Percentiles rank a stretch among this genome's conserved stretches.
phyloP scores from a whole-genome alignment of 2,329 filamentous ascomycete genomes.

The Arthrobotrys megalospora region DNA sequence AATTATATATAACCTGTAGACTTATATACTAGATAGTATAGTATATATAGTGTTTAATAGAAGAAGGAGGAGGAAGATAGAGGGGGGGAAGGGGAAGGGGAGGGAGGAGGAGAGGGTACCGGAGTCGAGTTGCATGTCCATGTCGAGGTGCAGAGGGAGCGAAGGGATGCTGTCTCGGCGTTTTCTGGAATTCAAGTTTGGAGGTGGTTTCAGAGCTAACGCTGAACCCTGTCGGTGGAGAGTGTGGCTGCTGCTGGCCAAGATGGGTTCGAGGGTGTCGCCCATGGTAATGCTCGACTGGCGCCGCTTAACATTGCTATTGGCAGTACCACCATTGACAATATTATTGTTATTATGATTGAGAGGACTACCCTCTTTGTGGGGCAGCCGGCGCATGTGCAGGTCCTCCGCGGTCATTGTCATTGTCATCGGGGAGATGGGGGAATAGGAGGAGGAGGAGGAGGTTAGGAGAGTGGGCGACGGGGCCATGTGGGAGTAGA shows the following conservation, averaged over 20 bases:
- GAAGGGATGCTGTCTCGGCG: constrained; percentile 54
- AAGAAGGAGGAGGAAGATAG: constrained; percentile 25
- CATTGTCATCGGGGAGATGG: constrained; percentile 43
- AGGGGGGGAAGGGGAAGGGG: neutral
- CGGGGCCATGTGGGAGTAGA: constrained; percentile 27
- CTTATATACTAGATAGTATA: too few species aligned
- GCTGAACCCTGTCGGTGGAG: constrained; percentile 18
- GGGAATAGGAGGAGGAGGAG: constrained; percentile 31
- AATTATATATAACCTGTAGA: too few species aligned
- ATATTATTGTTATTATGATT: neutral
- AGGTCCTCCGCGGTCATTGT: constrained; percentile 2
- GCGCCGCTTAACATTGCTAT: constrained; percentile 5
- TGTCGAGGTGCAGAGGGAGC: constrained; percentile 51
- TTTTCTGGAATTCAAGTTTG: constrained; percentile 32
- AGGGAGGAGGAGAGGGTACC: constrained; percentile 30
- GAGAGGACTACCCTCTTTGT: constrained; percentile 24
- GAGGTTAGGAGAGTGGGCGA: neutral
- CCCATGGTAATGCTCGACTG: constrained; percentile 29
- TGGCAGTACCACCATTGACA: too few species aligned
- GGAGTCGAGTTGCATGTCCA: constrained; percentile 58
- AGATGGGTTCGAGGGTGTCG: constrained; percentile 30
- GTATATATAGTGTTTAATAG: too few species aligned
- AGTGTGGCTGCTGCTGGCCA: constrained; percentile 38
- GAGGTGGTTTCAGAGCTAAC: constrained; percentile 17
- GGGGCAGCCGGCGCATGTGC: constrained; percentile 1